Base-by-base conservation (phyloP, 768 basidiomycete species). In the Agaricus bisporus region DNA sequence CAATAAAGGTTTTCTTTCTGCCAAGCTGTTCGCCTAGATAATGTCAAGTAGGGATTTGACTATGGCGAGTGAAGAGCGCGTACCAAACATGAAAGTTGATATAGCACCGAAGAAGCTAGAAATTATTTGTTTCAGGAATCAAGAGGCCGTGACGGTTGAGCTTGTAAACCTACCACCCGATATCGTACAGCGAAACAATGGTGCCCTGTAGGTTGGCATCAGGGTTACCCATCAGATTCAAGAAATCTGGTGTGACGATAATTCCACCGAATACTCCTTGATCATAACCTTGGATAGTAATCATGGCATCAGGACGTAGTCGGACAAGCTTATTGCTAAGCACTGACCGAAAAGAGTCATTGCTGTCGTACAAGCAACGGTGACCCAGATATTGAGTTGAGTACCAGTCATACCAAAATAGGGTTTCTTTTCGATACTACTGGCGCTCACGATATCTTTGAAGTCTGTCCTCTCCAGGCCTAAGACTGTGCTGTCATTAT, bases 231-330 rank as follows among this genome's bases (percentile, higher is more conserved):
- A 77, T 76, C 8, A 69, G 73, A 11, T 74, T 58, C 52, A 77
- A 59, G 58, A 79, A 77, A 57, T 71, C 63, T 22, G 68, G 67
- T 5, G 77, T 77, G 48, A 79, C 73, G 49, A 79, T 77, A 51
- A 77, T 77, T 0, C 76, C 76, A 20, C 77, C 77, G 56, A 76
- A 79, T 17, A 79, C 75, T n/a, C 76, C 77, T 51, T 77, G 77
- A 60, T 79, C 76, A 60, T 79, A 77, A 20, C 77, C 74, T 75
- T 20, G 35, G 41, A 45, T 18, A n/a, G 45, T 18, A n/a, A 5
- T 9, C 17, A 20, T 32, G 9, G 46, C 20, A 18, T 17, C 32
- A 12, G 32, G 26, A 4, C 10, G 37, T 32, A 17, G n/a, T n/a
- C n/a, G 37, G 49, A 50, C 22, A 22, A 10, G 22, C 22, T 22